Evolutionary conservation across 345 rosid genomes (phyloP).

Genomic region (Euphorbia lathyris): DNA sequence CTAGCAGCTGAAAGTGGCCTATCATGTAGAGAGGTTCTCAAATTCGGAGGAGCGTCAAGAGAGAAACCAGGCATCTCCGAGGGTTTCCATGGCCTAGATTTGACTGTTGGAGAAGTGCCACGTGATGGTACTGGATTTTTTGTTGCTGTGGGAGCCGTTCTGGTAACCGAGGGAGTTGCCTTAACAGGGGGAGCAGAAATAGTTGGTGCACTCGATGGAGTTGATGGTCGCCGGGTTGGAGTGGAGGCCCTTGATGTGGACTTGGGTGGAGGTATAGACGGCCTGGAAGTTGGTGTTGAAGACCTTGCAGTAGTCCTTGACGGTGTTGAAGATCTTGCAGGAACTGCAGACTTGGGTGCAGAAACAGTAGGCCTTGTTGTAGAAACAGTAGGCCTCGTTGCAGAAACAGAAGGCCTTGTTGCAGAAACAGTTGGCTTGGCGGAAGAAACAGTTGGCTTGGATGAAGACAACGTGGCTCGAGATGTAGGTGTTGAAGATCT

Average conservation of each 20-base stretch:
- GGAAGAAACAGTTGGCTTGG: slow-evolving; percentile 43
- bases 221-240: slow-evolving; percentile 77
- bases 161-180: slow-evolving; percentile 14
- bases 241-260: slow-evolving; percentile 73
- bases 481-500: slow-evolving; percentile 91
- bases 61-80: slow-evolving; percentile 99
- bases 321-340: slow-evolving; percentile 85
- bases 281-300: slow-evolving; percentile 80
- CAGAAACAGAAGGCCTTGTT: slow-evolving; percentile 35
- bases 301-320: slow-evolving; percentile 78
- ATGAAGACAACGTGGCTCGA: slow-evolving; percentile 60
- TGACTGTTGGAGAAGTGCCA: slow-evolving; percentile 70
- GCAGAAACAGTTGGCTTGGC: slow-evolving; percentile 33
- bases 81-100: slow-evolving; percentile 93
- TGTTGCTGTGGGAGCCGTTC: slow-evolving; percentile 10
- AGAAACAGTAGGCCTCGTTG: slow-evolving; percentile 32
- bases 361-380: slow-evolving; percentile 40
- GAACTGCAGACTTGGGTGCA: slow-evolving; percentile 44
- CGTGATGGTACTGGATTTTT: slow-evolving; percentile 50
- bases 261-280: slow-evolving; percentile 67
- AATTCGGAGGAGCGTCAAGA: slow-evolving; percentile 90
- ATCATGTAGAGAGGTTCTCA: slow-evolving; percentile 80
- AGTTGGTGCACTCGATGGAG: slow-evolving; percentile 49
- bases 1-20: slow-evolving; percentile 91
- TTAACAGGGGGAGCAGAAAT: slow-evolving; percentile 46